phyloP scores from a whole-genome alignment of 106 monocot genomes.

The Dendrobium huoshanense region DNA sequence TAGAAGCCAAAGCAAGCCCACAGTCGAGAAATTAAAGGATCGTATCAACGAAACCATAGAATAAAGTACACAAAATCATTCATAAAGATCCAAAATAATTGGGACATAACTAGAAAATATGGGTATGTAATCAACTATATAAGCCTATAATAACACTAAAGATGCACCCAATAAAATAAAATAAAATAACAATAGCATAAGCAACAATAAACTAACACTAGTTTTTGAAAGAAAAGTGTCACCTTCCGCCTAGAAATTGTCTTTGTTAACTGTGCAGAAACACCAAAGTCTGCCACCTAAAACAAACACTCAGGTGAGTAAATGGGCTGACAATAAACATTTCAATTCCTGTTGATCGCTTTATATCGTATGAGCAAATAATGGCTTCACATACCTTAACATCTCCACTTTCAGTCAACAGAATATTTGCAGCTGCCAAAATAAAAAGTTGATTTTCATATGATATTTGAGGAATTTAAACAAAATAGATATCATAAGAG shows the following conservation, averaged over 20 bases:
- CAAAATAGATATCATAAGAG: not conserved
- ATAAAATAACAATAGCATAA: not conserved
- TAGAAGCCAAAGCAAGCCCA: not conserved
- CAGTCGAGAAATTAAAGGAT: not conserved
- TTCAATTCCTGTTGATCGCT: not conserved
- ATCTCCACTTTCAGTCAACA: constrained; percentile 89
- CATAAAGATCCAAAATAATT: not conserved
- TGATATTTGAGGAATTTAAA: not conserved
- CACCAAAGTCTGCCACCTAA: constrained; percentile 99
- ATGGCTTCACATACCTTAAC: constrained; percentile 61
- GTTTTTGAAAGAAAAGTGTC: not conserved
- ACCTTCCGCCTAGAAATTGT: constrained; percentile 99
- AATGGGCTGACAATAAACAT: not conserved
- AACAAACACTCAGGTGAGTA: constrained; percentile 15
- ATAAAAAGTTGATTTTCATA: constrained; percentile 6
- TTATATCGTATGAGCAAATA: not conserved
- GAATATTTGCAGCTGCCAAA: constrained; percentile 91
- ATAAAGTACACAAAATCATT: not conserved
- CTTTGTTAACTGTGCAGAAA: constrained; percentile 95
- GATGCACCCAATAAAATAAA: not conserved
- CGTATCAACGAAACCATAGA: not conserved
- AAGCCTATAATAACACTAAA: not conserved
- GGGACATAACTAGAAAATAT: not conserved
- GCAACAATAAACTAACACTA: not conserved
- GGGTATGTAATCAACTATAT: not conserved